A percentile compares a stretch with the other conserved stretches of the same genome.
Conservation (phyloP, 2,329 filamentous ascomycete species). For the Simplicillium aogashimaense region DNA sequence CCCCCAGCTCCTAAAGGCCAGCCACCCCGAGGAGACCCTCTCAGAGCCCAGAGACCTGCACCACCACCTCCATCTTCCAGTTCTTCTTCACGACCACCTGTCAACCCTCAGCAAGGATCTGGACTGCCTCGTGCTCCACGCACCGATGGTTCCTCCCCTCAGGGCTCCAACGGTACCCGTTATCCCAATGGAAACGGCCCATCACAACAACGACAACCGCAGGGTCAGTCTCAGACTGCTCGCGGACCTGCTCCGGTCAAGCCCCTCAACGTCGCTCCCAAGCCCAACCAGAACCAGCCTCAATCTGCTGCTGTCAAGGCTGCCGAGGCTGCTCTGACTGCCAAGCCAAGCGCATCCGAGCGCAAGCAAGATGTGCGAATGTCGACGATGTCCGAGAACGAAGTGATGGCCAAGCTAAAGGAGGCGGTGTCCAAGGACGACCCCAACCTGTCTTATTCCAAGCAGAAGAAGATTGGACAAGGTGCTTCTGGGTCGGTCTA, state of each 20-base stretch:
- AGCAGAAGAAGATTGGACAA: conserved; percentile 99
- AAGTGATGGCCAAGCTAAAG: conserved; percentile 93
- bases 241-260: conserved; percentile 59
- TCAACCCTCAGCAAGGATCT: conserved; percentile 40
- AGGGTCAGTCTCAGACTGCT: conserved; percentile 27
- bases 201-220: conserved; percentile 36
- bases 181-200: conserved; percentile 45
- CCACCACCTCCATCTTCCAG: conserved; percentile 53
- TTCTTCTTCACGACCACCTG: conserved; percentile 31
- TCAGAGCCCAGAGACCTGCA: conserved; percentile 69
- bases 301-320: conserved; percentile 69
- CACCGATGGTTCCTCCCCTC: conserved; percentile 33
- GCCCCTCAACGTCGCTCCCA: conserved; percentile 67
- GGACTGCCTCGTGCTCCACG: conserved; percentile 35
- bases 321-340: conserved; percentile 78
- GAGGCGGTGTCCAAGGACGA: conserved; percentile 94
- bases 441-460: conserved; percentile 90
- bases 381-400: conserved; percentile 94
- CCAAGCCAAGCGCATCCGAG: conserved; percentile 63
- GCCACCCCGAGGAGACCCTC: conserved; percentile 43
- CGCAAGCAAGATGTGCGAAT: conserved; percentile 91
- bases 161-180: conserved; percentile 43
- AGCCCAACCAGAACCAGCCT: conserved; percentile 40
- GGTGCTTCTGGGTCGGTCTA: conserved; percentile 97
- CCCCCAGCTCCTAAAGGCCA: conserved; percentile 63